These are phyloP conservation scores for Ensete glaucum DNA, from an alignment of 176 grass and related monocot genomes.

Conservation along the genomic window DNA sequence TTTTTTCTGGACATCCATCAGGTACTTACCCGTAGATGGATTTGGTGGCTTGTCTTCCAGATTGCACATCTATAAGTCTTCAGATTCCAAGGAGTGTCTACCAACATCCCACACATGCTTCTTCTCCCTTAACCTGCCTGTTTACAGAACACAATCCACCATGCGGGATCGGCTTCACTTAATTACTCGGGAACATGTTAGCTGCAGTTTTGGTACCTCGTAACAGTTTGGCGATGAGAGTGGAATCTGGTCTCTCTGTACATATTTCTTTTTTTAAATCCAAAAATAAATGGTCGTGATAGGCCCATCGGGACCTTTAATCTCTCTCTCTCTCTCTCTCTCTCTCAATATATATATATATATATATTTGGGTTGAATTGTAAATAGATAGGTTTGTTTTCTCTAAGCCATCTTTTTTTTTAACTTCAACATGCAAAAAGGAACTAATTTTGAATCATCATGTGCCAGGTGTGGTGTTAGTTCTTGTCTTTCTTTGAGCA, in stretches of 20 bases:
- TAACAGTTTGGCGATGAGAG: conserved; percentile 13
- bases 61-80: conserved; percentile 73
- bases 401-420: not conserved
- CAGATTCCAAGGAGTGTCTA: conserved; percentile 52
- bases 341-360: no score
- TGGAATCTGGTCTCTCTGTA: not conserved
- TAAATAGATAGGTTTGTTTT: not conserved
- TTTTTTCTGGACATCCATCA: conserved; percentile 97
- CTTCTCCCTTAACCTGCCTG: conserved; percentile 79
- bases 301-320: not conserved
- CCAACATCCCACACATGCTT: conserved; percentile 97
- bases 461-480: no score
- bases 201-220: conserved; percentile 80
- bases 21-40: conserved; percentile 74
- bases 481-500: no score
- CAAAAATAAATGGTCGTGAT: not conserved
- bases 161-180: conserved; percentile 56
- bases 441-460: no score
- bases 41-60: conserved; percentile 77
- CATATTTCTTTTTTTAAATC: not conserved
- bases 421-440: not conserved
- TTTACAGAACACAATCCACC: conserved; percentile 40
- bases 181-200: conserved; percentile 81
- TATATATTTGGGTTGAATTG: not conserved
- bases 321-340: no score